phyloP scores from a whole-genome alignment of 2,329 filamentous ascomycete species.

The Fusarium incarnatum region DNA sequence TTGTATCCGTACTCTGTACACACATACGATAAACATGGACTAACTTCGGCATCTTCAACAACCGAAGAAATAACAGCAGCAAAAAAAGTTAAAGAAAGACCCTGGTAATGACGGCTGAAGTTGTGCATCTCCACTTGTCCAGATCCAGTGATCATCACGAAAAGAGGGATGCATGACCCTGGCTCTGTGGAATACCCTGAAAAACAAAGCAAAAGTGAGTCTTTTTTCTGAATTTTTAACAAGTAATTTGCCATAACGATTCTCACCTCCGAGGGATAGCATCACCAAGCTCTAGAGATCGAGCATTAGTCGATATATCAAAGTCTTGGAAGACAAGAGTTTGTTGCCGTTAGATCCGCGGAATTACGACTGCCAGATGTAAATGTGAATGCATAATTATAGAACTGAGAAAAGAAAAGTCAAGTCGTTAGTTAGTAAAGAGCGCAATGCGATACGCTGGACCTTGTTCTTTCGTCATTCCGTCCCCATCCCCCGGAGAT shows the following conservation, averaged over 20 bases:
- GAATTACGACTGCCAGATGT: slow-evolving; percentile 1
- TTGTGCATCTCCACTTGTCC: slow-evolving; percentile 11
- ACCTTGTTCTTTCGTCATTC: slow-evolving; percentile 29
- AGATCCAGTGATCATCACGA: slow-evolving; percentile 29
- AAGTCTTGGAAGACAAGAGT: background rate
- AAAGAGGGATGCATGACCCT: slow-evolving; percentile 18
- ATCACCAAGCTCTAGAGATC: background rate
- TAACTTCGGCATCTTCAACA: slow-evolving; percentile 18
- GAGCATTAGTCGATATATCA: background rate
- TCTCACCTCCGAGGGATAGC: background rate
- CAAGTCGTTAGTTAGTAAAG: background rate
- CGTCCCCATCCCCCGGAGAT: slow-evolving; percentile 11
- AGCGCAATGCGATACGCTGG: background rate
- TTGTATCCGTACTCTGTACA: background rate
- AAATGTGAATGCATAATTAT: slow-evolving; percentile 12
- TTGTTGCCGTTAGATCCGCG: background rate
- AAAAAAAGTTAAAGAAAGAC: background rate
- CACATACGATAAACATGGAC: slow-evolving; percentile 11
- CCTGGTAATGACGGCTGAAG: slow-evolving; percentile 10
- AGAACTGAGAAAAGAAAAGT: background rate
- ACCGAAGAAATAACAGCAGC: slow-evolving; percentile 1
- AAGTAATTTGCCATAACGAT: background rate
- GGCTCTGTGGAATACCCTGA: slow-evolving; percentile 6
- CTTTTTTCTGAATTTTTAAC: background rate
- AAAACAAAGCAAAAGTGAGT: slow-evolving; percentile 5